phyloP scores from a whole-genome alignment of 805 yeast genomes.

The Starmerella bombicola region DNA sequence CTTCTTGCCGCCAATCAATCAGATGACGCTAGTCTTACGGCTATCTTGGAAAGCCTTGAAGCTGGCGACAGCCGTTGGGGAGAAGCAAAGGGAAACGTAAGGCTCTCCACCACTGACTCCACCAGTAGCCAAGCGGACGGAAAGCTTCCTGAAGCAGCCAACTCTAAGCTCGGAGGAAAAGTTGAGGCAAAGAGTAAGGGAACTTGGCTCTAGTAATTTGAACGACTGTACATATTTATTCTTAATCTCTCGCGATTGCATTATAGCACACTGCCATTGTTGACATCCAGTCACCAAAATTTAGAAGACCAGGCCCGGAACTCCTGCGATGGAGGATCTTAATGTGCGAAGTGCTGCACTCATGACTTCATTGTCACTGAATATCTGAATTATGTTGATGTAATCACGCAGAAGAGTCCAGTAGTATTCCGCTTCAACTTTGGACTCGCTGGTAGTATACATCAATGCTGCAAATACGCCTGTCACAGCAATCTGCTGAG shows the following conservation, averaged over 20 bases:
- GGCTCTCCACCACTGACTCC: no score
- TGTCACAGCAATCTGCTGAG: slow-evolving; percentile 65
- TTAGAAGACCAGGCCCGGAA: slow-evolving; percentile 37
- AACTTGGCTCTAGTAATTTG: neutral
- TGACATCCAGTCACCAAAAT: no score
- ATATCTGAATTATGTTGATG: slow-evolving; percentile 60
- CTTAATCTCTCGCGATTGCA: no score
- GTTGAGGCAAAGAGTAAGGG: neutral
- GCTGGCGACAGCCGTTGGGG: slow-evolving; percentile 24
- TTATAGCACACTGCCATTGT: no score
- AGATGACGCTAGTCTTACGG: slow-evolving; percentile 19
- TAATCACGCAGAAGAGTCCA: slow-evolving; percentile 62
- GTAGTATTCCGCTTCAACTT: slow-evolving; percentile 51
- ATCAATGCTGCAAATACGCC: slow-evolving; percentile 81
- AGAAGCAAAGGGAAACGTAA: slow-evolving; percentile 8
- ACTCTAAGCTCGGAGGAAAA: neutral
- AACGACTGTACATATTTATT: neutral
- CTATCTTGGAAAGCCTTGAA: slow-evolving; percentile 24
- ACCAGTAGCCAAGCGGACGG: no score
- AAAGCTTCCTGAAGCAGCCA: neutral
- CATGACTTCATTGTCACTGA: slow-evolving; percentile 65
- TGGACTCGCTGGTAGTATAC: slow-evolving; percentile 45
- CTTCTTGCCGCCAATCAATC: slow-evolving; percentile 23
- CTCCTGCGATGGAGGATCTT: slow-evolving; percentile 57
- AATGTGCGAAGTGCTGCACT: slow-evolving; percentile 59